A percentile compares a stretch with the other conserved stretches of the same genome.
Evolutionary conservation across 2,329 filamentous ascomycete species (phyloP).

Genomic region (Cladosporium sp.): DNA sequence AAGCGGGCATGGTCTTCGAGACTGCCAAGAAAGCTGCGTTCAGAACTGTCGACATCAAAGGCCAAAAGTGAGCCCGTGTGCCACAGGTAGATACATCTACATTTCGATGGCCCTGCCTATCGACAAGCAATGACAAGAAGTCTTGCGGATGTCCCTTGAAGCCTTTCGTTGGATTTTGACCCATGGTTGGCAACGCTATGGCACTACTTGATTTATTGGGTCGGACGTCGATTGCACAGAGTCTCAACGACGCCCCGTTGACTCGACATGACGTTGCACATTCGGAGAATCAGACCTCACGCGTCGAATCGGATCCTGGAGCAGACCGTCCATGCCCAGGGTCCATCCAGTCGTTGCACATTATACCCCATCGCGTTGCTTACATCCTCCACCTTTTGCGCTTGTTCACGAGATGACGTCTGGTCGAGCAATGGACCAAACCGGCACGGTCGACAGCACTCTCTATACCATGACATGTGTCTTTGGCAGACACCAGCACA

Average conservation of each 20-base stretch:
- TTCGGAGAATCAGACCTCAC: background rate
- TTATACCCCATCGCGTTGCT: background rate
- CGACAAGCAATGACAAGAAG: background rate
- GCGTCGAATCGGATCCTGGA: background rate
- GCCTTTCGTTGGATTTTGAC: background rate
- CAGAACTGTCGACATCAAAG: conserved; percentile 91
- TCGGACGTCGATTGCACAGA: background rate
- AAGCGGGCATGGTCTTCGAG: conserved; percentile 74
- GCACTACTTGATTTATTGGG: background rate
- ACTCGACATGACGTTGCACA: background rate
- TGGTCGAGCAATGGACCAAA: background rate
- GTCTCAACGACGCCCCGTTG: conserved; percentile 1
- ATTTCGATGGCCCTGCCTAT: background rate
- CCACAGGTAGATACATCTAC: background rate
- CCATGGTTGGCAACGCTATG: background rate
- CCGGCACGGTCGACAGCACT: background rate
- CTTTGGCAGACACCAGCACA: background rate
- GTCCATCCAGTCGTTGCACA: background rate
- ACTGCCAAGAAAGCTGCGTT: conserved; percentile 71
- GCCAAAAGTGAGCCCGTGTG: conserved; percentile 73
- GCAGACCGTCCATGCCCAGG: background rate
- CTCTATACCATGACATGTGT: background rate
- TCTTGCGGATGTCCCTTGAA: background rate
- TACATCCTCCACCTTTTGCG: background rate
- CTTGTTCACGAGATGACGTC: background rate